Base-by-base conservation (phyloP, 495 filamentous ascomycete genomes). In the Xylaria curta region DNA sequence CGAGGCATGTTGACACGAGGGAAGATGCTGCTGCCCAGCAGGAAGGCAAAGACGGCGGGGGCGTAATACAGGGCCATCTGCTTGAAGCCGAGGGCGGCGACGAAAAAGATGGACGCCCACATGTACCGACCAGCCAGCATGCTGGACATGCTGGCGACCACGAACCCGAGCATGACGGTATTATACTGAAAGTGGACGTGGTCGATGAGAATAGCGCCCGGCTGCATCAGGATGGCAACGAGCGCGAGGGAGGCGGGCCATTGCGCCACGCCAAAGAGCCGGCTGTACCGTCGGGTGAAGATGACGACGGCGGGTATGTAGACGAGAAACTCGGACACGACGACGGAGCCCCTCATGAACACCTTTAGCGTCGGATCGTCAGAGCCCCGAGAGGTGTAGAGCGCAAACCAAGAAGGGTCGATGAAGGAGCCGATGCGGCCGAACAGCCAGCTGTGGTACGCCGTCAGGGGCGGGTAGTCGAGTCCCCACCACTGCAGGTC, bases 101-200 rank as follows among this genome's bases (percentile, higher is more conserved):
- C 95, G 78, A 99, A 99, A 82, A 97, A 98, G 65, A 96, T 88
- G 70, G 91, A 92, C 8, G 91, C 88, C 94, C 95, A 98, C 69
- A 97, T 87, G 76, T 91, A 90, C 54, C 94, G 89, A 4, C 92
- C 93, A 3, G 94, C 93, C 51, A 97, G 79, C 76, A 97, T 92
- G 80, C 93, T 94, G 47, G 94, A 94, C 84, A 97, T 89, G 75
- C 91, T 93, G 0, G 94, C 94, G 42, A 95, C 81, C 9, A 94
- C 86, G 26, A 98, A 88, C 0, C 97, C 96, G 6, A 98, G 89
- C 96, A 99, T 99, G 63, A 98, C 94, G 0, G 94, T 96, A 80
- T 99, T 99, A 79, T 97, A 99, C 82, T 99, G 96, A 80, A 99
- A 99, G 81, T 99, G 96, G n/a, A 93, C 93, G 77, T 98, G 95